phyloP scores from a whole-genome alignment of 306 rosid genomes.

The Luffa acutangula region DNA sequence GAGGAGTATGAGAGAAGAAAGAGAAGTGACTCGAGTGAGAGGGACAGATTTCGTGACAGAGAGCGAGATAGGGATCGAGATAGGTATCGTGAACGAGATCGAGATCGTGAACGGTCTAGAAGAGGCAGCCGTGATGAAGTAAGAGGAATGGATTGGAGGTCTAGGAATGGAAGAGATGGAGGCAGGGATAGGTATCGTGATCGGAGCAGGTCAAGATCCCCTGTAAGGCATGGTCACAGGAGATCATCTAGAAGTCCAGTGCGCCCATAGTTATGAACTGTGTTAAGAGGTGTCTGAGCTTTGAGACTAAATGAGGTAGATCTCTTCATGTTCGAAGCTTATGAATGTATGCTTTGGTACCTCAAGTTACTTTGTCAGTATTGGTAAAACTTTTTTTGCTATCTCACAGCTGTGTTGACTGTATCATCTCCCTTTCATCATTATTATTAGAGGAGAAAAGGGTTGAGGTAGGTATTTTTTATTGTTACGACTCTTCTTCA shows the following conservation, averaged over 20 bases:
- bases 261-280: slow-evolving; percentile 50
- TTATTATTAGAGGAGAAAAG: slow-evolving; percentile 62
- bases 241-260: slow-evolving; percentile 74
- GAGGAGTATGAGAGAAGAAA: slow-evolving; percentile 64
- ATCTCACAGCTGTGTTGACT: slow-evolving; percentile 88
- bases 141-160: slow-evolving; percentile 63
- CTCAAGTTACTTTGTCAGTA: slow-evolving; percentile 41
- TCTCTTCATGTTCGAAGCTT: slow-evolving; percentile 58
- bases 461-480: slow-evolving; percentile 87
- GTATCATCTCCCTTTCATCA: slow-evolving; percentile 81
- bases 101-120: slow-evolving; percentile 60
- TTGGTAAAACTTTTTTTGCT: slow-evolving; percentile 61
- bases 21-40: slow-evolving; percentile 66
- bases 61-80: slow-evolving; percentile 65
- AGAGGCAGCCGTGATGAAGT: slow-evolving; percentile 66
- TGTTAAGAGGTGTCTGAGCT: slow-evolving; percentile 70
- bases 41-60: slow-evolving; percentile 57
- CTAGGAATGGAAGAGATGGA: slow-evolving; percentile 76
- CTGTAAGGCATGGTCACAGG: slow-evolving; percentile 53
- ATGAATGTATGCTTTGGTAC: slow-evolving; percentile 56
- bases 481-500: slow-evolving; percentile 38
- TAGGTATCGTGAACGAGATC: slow-evolving; percentile 63
- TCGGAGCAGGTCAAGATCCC: slow-evolving; percentile 88
- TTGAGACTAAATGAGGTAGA: slow-evolving; percentile 85
- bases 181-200: slow-evolving; percentile 66